A percentile compares a stretch with the other conserved stretches of the same genome.
Evolutionary conservation across 2,329 filamentous ascomycete genomes (phyloP).

Genomic region (Alternaria dauci): DNA sequence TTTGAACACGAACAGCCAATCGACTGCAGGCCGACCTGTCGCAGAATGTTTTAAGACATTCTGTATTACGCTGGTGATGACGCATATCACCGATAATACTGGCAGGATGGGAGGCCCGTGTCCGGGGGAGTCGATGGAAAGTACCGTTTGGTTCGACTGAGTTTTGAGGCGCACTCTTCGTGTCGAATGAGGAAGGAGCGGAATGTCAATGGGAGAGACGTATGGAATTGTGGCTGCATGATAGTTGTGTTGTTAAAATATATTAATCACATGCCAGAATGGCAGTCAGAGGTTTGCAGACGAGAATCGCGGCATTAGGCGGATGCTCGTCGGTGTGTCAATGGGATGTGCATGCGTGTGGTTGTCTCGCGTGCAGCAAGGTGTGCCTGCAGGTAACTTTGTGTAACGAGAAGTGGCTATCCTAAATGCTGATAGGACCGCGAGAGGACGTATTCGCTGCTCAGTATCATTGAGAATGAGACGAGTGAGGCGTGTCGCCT

Average conservation of each 20-base stretch:
- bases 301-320: constrained; percentile 1
- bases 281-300: neutral
- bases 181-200: constrained; percentile 14
- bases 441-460: constrained; percentile 4
- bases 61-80: constrained; percentile 23
- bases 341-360: constrained; percentile 3
- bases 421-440: constrained; percentile 13
- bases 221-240: constrained; percentile 8
- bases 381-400: constrained; percentile 1
- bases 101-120: constrained; percentile 11
- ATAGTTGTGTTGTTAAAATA: constrained; percentile 6
- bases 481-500: constrained; percentile 5
- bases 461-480: constrained; percentile 7
- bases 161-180: constrained; percentile 5
- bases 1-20: constrained; percentile 13
- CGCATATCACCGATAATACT: constrained; percentile 11
- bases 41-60: constrained; percentile 8
- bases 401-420: constrained; percentile 10
- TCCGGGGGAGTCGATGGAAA: constrained; percentile 17
- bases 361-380: constrained; percentile 13
- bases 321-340: constrained; percentile 6
- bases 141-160: constrained; percentile 10
- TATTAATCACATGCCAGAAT: constrained; percentile 3
- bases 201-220: neutral
- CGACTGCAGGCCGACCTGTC: constrained; percentile 1